Evolutionary conservation across 1,284 basidiomycete genomes (phyloP).

Genomic region (Mycena sp.): DNA sequence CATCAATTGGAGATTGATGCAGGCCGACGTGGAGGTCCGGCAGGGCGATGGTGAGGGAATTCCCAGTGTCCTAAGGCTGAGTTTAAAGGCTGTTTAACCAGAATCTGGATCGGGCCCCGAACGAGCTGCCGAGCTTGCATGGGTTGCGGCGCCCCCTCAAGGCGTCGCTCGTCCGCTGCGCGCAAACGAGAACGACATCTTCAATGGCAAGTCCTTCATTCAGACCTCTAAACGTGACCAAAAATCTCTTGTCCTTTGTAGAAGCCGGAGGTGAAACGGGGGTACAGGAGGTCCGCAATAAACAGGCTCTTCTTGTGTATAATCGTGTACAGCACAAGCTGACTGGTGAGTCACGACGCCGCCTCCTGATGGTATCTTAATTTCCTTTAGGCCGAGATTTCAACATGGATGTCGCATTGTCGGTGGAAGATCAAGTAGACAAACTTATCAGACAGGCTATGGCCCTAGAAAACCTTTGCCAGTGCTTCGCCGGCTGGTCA

Average conservation of each 20-base stretch:
- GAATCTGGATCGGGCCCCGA: conserved; percentile 54
- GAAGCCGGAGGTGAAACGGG: conserved; percentile 67
- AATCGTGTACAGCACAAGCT: conserved; percentile 94
- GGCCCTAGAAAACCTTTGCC: conserved; percentile 92
- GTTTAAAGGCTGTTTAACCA: conserved; percentile 1
- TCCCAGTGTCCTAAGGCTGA: background rate
- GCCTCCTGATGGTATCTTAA: background rate
- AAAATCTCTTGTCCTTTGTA: no score
- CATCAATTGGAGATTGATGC: conserved; percentile 89
- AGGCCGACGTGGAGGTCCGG: conserved; percentile 72
- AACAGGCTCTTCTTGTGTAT: conserved; percentile 89
- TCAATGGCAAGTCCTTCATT: conserved; percentile 63
- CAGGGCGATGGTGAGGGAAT: conserved; percentile 63
- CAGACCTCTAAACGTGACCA: no score
- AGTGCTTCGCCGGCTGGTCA: conserved; percentile 95
- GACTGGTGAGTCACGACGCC: conserved; percentile 65
- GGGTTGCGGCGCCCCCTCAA: conserved; percentile 76
- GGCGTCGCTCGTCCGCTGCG: conserved; percentile 76
- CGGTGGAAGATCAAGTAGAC: conserved; percentile 86
- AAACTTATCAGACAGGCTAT: conserved; percentile 92
- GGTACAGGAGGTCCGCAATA: conserved; percentile 88
- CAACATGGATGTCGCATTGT: conserved; percentile 80
- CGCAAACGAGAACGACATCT: conserved; percentile 85
- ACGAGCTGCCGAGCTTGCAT: conserved; percentile 66
- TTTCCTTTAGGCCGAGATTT: conserved; percentile 81